Conservation (phyloP, 228 moss, liverwort and hornwort genomes). For the Sphagnum magellanicum region DNA sequence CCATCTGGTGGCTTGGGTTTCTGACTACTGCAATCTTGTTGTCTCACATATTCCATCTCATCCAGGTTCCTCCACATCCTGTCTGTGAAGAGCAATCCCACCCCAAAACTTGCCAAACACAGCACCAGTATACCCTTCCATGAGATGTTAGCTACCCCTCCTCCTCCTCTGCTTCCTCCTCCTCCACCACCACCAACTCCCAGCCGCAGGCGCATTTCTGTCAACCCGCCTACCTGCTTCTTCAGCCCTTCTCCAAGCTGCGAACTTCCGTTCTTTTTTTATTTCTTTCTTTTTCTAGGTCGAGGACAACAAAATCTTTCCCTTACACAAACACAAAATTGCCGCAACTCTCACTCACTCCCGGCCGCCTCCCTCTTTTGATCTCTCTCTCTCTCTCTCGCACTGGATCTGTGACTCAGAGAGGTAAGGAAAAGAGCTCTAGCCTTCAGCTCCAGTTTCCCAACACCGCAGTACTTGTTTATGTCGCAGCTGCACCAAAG, state of each 20-base stretch:
- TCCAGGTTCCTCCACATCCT: conserved; percentile 53
- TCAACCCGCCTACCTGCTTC: not conserved
- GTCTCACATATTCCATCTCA: conserved; percentile 12
- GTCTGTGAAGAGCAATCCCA: conserved; percentile 88
- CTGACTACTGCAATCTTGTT: conserved; percentile 20
- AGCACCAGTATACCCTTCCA: conserved; percentile 79
- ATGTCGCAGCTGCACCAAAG: no score
- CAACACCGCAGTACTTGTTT: no score
- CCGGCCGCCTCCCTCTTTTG: no score
- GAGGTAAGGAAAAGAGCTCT: no score
- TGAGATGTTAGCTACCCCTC: conserved; percentile 23
- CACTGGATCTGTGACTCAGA: no score
- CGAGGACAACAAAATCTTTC: no score
- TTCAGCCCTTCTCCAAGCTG: not conserved
- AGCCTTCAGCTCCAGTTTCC: no score
- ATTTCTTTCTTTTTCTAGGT: no score
- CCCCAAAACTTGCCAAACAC: conserved; percentile 84
- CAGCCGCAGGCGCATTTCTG: conserved; percentile 28
- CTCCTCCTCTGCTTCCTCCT: conserved; percentile 6
- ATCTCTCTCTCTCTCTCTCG: no score
- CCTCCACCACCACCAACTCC: conserved; percentile 17
- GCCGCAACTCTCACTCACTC: no score
- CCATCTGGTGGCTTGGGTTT: conserved; percentile 35
- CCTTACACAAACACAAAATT: no score
- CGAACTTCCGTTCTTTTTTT: no score